Evolutionary conservation across 352 stramenopile species (phyloP).

Genomic region (Globisporangium uncinulatum): DNA sequence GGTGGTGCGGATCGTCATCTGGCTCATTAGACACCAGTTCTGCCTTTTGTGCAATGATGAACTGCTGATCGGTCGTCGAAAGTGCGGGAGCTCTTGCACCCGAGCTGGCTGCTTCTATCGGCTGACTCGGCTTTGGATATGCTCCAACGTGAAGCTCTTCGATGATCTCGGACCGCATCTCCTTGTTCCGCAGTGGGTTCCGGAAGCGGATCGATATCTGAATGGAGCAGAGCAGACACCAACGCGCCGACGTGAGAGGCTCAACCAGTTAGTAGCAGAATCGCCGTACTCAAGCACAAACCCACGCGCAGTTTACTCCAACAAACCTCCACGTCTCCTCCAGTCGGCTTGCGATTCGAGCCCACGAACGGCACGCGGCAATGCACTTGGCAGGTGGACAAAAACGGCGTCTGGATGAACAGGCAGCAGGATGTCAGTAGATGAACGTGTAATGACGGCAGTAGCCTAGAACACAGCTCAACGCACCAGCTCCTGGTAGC

Average conservation of each 20-base stretch:
- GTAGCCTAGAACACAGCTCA: neutral
- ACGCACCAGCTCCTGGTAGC: constrained; percentile 63
- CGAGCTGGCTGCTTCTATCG: neutral
- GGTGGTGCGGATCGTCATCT: constrained; percentile 46
- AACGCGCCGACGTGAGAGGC: neutral
- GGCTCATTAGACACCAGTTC: constrained; percentile 1
- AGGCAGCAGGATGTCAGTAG: neutral
- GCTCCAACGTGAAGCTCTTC: constrained; percentile 51
- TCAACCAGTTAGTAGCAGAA: neutral
- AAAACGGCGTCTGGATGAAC: constrained; percentile 31
- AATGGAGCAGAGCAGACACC: constrained; percentile 1
- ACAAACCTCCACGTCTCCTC: constrained; percentile 57
- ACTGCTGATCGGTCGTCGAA: neutral
- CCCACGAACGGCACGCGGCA: constrained; percentile 58
- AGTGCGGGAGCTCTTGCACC: neutral
- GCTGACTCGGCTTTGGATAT: constrained; percentile 32
- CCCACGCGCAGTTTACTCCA: neutral
- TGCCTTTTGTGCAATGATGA: neutral
- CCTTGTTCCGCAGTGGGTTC: constrained; percentile 55
- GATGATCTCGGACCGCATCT: constrained; percentile 31
- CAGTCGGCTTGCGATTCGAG: constrained; percentile 57
- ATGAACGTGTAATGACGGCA: neutral
- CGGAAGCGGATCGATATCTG: constrained; percentile 58
- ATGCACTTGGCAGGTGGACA: constrained; percentile 43
- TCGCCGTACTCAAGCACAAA: neutral